Evolutionary conservation across 2,329 filamentous ascomycete species (phyloP), one percentile per base, ranked within the genome.

Genomic region (Penicillium sp.): DNA sequence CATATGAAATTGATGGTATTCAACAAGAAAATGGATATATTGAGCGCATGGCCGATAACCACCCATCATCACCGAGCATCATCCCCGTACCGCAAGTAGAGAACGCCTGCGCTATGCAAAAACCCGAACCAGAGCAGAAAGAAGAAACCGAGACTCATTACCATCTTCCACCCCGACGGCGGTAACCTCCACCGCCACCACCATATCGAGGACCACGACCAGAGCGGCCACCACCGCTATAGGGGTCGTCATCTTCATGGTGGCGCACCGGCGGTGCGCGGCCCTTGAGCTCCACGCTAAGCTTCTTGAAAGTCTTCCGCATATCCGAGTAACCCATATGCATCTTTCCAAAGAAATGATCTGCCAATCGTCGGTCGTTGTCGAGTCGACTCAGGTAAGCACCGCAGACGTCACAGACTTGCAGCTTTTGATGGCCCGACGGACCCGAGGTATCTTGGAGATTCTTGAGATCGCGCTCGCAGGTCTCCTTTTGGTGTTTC

Each of bases 281-380:
- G 1, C 85, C 85, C 64, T 89, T 87, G 69, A 95, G 77, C 65
- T 96, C 89, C 69, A 89, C 89, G 42, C 85, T 85, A 52, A 98
- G 82, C n/a, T 80, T 75, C 46, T 95, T 89, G 62, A 82, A 89
- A 3, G 89, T 93, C 77, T 93, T 95, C 60, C 93, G 82, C 93
- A 98, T 98, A 72, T 95, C 88, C 13, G 93, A 93, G 67, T 97
- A 98, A 0, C 93, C 93, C 47, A 98, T 74, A 65, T 98, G 93
- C 93, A 98, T 98, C 77, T 98, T 98, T 18, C 93, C 93, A 69
- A 96, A 97, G 67, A 98, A 98, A 69, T 98, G 93, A 66, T 98
- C 93, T 16, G 93, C 93, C 64, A 98, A 69, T 24, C 93, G 80
- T 28, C 93, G 81, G 68, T 98, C 93, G 65, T 98, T 98, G 66